These are phyloP conservation scores for Magnusiomyces ingens DNA, from an alignment of 1,139 yeast genomes.

Conservation along the genomic window DNA sequence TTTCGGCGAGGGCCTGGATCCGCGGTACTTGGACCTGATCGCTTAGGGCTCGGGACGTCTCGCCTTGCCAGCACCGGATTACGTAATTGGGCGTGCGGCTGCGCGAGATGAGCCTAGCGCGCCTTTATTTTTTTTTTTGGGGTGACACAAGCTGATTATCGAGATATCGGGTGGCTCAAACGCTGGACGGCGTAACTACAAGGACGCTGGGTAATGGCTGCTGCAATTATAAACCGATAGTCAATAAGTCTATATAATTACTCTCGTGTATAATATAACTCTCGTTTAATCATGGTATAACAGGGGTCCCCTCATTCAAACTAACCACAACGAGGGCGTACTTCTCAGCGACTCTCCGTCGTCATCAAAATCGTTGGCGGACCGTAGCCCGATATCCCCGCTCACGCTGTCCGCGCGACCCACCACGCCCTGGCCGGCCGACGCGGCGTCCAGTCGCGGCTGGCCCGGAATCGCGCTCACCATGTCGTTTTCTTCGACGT, in stretches of 20 bases:
- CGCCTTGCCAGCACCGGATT: too few species aligned
- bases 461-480: neutral
- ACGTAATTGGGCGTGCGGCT: too few species aligned
- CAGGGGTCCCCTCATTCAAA: neutral
- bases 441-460: neutral
- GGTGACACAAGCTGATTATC: too few species aligned
- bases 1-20: slow-evolving; percentile 27
- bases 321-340: neutral
- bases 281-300: too few species aligned
- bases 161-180: too few species aligned
- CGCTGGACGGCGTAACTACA: too few species aligned
- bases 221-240: too few species aligned
- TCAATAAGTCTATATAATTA: too few species aligned
- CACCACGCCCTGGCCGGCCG: neutral
- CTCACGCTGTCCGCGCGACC: slow-evolving; percentile 2
- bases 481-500: neutral
- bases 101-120: too few species aligned
- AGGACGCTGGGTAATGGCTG: too few species aligned
- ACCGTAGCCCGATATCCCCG: slow-evolving; percentile 4
- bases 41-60: slow-evolving; percentile 12
- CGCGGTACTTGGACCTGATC: slow-evolving; percentile 22
- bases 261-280: too few species aligned
- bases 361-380: neutral
- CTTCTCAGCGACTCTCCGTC: neutral
- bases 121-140: neutral